phyloP scores from a whole-genome alignment of 2,329 filamentous ascomycete genomes.

The Didymella segeticola region DNA sequence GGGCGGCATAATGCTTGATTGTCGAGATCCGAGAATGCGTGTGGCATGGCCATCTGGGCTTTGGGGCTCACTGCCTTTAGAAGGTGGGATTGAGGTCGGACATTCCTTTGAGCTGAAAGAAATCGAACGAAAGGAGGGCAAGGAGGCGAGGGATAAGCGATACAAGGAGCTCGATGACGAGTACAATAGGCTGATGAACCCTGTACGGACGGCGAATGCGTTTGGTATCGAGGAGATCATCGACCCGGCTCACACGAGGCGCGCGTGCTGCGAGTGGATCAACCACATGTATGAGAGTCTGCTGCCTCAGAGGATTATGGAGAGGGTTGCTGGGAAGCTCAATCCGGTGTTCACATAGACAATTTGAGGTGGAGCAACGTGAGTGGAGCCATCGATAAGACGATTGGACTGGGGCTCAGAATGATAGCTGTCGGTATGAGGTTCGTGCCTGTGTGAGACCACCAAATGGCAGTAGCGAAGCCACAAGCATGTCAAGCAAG shows the following conservation, averaged over 20 bases:
- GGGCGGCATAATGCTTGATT: conserved; percentile 69
- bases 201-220: conserved; percentile 67
- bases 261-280: conserved; percentile 63
- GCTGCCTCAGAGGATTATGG: conserved; percentile 57
- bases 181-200: conserved; percentile 69
- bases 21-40: conserved; percentile 65
- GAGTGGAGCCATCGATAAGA: too few relatives aligned
- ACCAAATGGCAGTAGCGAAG: too few relatives aligned
- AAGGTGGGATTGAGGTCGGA: conserved; percentile 70
- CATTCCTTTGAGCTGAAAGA: conserved; percentile 66
- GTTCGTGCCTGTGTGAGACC: too few relatives aligned
- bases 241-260: conserved; percentile 65
- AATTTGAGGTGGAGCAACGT: background rate
- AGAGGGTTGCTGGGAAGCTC: conserved; percentile 49
- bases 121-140: conserved; percentile 58
- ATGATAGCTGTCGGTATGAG: too few relatives aligned
- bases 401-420: too few relatives aligned
- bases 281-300: conserved; percentile 63
- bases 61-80: conserved; percentile 68
- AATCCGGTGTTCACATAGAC: conserved; percentile 28
- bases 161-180: conserved; percentile 66
- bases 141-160: conserved; percentile 55
- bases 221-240: conserved; percentile 71
- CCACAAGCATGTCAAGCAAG: too few relatives aligned
- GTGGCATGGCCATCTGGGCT: conserved; percentile 70